Percentiles rank a stretch among this genome's conserved stretches.
Conservation (phyloP, 1,284 basidiomycete genomes). For the Ceratobasidium sp. region DNA sequence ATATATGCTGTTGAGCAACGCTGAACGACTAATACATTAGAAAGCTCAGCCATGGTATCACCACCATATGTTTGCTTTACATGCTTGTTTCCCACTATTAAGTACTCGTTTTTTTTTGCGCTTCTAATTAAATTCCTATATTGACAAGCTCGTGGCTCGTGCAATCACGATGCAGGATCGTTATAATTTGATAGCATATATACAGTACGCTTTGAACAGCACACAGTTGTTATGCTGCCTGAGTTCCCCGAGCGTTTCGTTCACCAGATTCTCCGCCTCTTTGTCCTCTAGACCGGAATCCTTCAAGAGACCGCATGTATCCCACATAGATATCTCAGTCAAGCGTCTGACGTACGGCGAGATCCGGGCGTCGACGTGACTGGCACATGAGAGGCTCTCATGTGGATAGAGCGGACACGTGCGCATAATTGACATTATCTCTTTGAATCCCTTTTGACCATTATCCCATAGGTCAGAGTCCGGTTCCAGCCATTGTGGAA, state of each 20-base stretch:
- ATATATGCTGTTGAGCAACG: too few relatives aligned
- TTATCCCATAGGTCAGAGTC: not conserved
- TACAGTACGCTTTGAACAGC: too few relatives aligned
- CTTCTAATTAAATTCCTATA: too few relatives aligned
- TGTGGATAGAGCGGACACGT: not conserved
- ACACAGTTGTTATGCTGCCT: not conserved
- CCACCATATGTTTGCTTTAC: too few relatives aligned
- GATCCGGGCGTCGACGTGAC: not conserved
- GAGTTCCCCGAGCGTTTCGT: not conserved
- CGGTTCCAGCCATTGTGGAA: not conserved
- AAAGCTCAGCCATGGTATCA: too few relatives aligned
- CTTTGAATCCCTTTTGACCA: not conserved
- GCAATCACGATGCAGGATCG: too few relatives aligned
- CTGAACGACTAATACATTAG: too few relatives aligned
- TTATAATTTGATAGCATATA: too few relatives aligned
- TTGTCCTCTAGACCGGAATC: not conserved
- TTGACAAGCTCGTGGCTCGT: too few relatives aligned
- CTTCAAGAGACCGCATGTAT: not conserved
- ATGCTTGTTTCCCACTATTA: too few relatives aligned
- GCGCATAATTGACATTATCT: not conserved
- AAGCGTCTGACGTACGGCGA: not conserved
- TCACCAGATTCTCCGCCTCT: not conserved
- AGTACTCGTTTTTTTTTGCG: too few relatives aligned
- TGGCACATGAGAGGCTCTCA: not conserved
- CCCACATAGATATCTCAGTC: not conserved